Evolutionary conservation across 352 stramenopile genomes (phyloP), one percentile per base, ranked within the genome.

Genomic region (Phytophthora pini): DNA sequence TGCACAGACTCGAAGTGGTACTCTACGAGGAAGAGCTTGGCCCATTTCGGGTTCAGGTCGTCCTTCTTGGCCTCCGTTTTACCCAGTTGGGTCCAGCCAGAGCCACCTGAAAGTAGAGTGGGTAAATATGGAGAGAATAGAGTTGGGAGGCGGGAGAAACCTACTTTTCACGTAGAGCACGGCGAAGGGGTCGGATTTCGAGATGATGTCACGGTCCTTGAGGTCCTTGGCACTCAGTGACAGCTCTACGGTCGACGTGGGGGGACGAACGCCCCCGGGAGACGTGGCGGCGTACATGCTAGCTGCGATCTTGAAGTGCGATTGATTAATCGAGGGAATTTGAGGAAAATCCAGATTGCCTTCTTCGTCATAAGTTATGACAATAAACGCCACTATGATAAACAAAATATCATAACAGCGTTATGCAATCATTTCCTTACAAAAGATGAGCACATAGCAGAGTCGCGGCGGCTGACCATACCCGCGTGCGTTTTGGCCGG

Each of bases 1-100:
- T 98, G 92, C 62, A 92, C 68, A n/a, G 74, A 51, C 71, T 97
- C 83, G 61, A 97, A 97, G 58, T 79, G 77, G 67, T 85, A 98
- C 46, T 94, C 86, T 2, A 97, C 54, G 8, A 89, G 48, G 74
- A 98, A 94, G 13, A 82, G 76, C 48, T 84, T 90, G 44, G 77
- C 74, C 77, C 93, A 98, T 20, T 72, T 68, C 5, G 92, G 92
- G 69, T 93, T 88, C 39, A 88, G 52, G 47, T 86, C 75, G 53
- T 95, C 79, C 47, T 88, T 85, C 46, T 95, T 72, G 12, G 82
- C 68, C 68, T 97, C 90, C 4, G 90, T 97, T 54, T 86, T 68
- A 20, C 79, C 88, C 4, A 97, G 52, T 68, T 90, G 60, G 41
- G 75, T 71, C 87, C 89, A 96, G n/a, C 54, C 63, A 34, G 70